A percentile compares a stretch with the other conserved stretches of the same genome.
These are phyloP conservation scores for Hsuehochloa calcarea DNA, from an alignment of 176 grass and related monocot genomes.

Conservation along the genomic window DNA sequence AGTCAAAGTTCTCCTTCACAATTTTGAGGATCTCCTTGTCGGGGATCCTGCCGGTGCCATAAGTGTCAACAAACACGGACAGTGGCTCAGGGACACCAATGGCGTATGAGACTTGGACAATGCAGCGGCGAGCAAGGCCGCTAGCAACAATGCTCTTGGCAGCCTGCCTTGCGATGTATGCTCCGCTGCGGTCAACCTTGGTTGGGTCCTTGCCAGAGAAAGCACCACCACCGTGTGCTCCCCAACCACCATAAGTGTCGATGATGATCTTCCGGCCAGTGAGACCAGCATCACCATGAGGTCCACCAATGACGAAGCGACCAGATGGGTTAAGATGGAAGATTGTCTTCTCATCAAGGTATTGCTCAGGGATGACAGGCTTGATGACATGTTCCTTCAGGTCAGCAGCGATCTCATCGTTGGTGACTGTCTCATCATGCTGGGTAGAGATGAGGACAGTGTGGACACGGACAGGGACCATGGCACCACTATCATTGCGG, in stretches of 20 bases:
- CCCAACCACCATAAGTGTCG: constrained; percentile 60
- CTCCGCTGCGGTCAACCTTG: constrained; percentile 56
- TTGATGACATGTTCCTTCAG: constrained; percentile 64
- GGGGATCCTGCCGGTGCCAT: constrained; percentile 32
- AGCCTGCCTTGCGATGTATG: constrained; percentile 51
- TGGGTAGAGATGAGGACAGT: constrained; percentile 64
- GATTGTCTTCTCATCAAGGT: constrained; percentile 65
- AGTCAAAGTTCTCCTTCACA: constrained; percentile 52
- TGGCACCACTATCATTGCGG: constrained; percentile 47
- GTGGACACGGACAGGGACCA: constrained; percentile 46
- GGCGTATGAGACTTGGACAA: constrained; percentile 49
- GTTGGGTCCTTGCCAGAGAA: constrained; percentile 64
- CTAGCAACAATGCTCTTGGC: constrained; percentile 53
- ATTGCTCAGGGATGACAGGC: constrained; percentile 48
- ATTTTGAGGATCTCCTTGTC: constrained; percentile 57
- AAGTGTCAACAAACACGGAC: constrained; percentile 42
- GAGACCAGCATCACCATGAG: constrained; percentile 61
- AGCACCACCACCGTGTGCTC: constrained; percentile 53
- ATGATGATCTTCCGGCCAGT: constrained; percentile 63
- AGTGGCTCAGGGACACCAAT: constrained; percentile 50
- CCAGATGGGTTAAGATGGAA: constrained; percentile 61
- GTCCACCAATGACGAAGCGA: constrained; percentile 55
- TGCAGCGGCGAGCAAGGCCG: constrained; percentile 45
- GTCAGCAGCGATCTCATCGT: constrained; percentile 59
- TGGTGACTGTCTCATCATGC: constrained; percentile 61